Percentiles rank a stretch among this genome's conserved stretches.
Conservation (phyloP, 83 land plant genomes). For the Picea abies region DNA sequence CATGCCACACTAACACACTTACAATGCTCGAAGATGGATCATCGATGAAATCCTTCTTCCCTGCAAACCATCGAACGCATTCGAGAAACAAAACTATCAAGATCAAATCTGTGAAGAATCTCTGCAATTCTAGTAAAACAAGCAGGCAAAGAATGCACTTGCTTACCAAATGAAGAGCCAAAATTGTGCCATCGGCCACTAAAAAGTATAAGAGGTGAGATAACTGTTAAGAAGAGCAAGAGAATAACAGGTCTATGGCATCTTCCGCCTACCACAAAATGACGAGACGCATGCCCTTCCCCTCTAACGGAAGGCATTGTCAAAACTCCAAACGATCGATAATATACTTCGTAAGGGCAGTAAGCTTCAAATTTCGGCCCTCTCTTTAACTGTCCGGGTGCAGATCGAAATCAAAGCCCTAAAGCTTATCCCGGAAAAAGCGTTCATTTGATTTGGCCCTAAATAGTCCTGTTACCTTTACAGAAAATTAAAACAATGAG, state of each 20-base stretch:
- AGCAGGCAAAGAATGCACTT: neutral
- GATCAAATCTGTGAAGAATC: no score
- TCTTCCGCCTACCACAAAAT: slow-evolving; percentile 23
- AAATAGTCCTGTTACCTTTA: neutral
- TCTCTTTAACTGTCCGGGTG: neutral
- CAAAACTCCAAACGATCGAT: neutral
- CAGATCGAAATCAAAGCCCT: neutral
- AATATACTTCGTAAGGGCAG: neutral
- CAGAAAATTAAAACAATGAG: neutral
- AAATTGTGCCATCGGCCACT: slow-evolving; percentile 39
- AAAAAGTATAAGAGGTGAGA: slow-evolving; percentile 60
- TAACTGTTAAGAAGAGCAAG: slow-evolving; percentile 48
- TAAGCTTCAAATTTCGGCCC: neutral
- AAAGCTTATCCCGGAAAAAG: neutral
- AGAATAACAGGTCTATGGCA: slow-evolving; percentile 39
- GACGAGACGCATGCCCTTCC: slow-evolving; percentile 1
- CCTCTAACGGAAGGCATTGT: slow-evolving; percentile 15
- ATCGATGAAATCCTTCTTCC: neutral
- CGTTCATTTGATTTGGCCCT: no score
- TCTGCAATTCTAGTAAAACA: no score
- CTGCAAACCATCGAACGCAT: slow-evolving; percentile 1
- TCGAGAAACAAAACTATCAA: neutral
- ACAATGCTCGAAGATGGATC: slow-evolving; percentile 6
- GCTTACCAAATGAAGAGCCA: slow-evolving; percentile 32
- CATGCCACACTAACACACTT: neutral